Percentiles rank a stretch among this genome's conserved stretches.
phyloP scores from a whole-genome alignment of 768 basidiomycete genomes.

The Termitomyces sp. region DNA sequence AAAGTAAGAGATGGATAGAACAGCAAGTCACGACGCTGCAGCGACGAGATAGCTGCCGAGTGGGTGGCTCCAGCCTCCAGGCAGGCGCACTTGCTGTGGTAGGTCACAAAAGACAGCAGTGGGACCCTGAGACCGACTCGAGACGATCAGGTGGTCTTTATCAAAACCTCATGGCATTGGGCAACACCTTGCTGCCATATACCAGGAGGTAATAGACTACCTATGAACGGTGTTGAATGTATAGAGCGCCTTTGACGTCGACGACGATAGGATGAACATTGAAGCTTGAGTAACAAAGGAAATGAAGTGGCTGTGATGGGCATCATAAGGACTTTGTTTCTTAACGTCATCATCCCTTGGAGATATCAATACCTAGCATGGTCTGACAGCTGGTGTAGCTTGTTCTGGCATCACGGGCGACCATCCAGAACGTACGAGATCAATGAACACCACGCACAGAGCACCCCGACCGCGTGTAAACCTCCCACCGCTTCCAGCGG shows the following conservation, averaged over 20 bases:
- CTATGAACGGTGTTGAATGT: neutral
- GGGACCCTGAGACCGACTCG: constrained; percentile 9
- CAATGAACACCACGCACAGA: constrained; percentile 17
- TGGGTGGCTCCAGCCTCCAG: neutral
- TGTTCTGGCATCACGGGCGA: neutral
- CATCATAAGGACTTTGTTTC: neutral
- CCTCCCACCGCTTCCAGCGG: constrained; percentile 25
- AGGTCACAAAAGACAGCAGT: neutral
- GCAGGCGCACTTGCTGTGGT: neutral
- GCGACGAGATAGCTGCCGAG: neutral
- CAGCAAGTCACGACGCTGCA: neutral
- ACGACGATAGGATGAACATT: neutral
- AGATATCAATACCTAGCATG: neutral
- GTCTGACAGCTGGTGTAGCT: neutral
- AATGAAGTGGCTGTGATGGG: constrained; percentile 1
- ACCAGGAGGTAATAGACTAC: neutral
- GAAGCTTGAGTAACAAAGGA: neutral
- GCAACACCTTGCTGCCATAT: neutral
- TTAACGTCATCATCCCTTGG: neutral
- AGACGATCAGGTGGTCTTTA: constrained; percentile 8
- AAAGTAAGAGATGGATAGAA: neutral
- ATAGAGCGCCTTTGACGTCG: neutral
- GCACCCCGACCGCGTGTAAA: constrained; percentile 6
- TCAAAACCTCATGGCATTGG: constrained; percentile 4
- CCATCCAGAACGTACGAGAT: neutral